Evolutionary conservation across 495 filamentous ascomycete species (phyloP), one percentile per base, ranked within the genome.

Genomic region (Aspergillus steynii): DNA sequence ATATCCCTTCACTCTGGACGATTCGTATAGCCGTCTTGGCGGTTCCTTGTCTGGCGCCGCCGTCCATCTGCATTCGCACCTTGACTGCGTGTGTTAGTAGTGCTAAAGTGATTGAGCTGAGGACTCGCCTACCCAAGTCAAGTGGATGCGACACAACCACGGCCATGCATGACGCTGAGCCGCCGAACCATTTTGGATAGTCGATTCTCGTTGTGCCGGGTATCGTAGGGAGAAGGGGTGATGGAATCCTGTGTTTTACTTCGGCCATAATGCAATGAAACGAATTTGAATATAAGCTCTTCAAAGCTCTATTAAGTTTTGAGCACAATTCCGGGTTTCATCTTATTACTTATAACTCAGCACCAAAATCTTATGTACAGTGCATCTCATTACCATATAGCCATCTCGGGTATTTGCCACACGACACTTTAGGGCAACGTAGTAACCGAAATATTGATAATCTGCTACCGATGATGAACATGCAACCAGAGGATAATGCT

Each of bases 181-280:
- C 76, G 12, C 76, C 76, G 50, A 77, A 79, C 76, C 76, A 79
- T 59, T 73, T 75, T 0, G 76, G 75, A 53, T 78, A 78, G 37
- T 26, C 59, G 4, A 71, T 52, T 26, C 50, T 25, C 20, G 4
- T 15, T 14, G 50, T 25, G 12, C 10, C 50, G 1, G 50, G 9
- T 5, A 28, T 2, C 6, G 27, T 28, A 9, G 15, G n/a, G 1
- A 29, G 50, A 14, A 9, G 5, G 14, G 50, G 4, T 14, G 27
- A 14, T 29, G 27, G 20, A 27, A 52, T 25, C 5, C 20, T 20
- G 20, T 52, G 50, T 29, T 52, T 26, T 4, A 52, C 50, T 12
- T 52, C 50, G 4, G 50, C 27, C 50, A 52, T 52, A 12, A 27
- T 52, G 50, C 29, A 10, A 25, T 50, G 6, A 25, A 50, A 46